These are phyloP conservation scores for Echria macrotheca DNA, from an alignment of 495 filamentous ascomycete genomes.

Conservation along the genomic window DNA sequence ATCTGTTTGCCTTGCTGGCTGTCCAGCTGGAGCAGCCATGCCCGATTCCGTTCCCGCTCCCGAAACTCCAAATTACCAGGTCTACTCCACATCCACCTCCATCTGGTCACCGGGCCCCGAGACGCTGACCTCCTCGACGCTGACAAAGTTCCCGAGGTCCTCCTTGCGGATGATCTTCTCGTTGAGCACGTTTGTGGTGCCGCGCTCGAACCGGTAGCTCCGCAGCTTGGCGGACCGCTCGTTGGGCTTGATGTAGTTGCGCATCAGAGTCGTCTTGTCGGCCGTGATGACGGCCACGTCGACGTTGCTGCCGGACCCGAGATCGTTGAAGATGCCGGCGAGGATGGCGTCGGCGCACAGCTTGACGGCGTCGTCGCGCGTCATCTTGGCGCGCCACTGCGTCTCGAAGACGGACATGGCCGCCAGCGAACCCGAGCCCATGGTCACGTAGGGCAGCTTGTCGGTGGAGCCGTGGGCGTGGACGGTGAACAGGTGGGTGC, in stretches of 20 bases:
- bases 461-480: constrained; percentile 98
- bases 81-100: constrained; percentile 90
- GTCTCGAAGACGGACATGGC: constrained; percentile 99
- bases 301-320: constrained; percentile 95
- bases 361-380: constrained; percentile 73
- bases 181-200: constrained; percentile 89
- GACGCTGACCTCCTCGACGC: constrained; percentile 67
- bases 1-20: background rate
- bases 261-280: constrained; percentile 86
- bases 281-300: constrained; percentile 91
- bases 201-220: constrained; percentile 82
- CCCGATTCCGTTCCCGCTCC: background rate
- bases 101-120: constrained; percentile 78
- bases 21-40: too few relatives aligned
- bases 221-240: constrained; percentile 83
- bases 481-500: constrained; percentile 93
- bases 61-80: too few relatives aligned
- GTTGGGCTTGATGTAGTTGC: constrained; percentile 90
- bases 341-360: constrained; percentile 85
- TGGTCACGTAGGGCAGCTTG: constrained; percentile 98
- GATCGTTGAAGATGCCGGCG: constrained; percentile 98
- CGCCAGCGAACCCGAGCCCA: constrained; percentile 93
- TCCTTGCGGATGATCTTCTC: constrained; percentile 89
- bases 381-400: constrained; percentile 78
- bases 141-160: constrained; percentile 92